Conservation (phyloP, 768 basidiomycete species). For the Pluteus cervinus region DNA sequence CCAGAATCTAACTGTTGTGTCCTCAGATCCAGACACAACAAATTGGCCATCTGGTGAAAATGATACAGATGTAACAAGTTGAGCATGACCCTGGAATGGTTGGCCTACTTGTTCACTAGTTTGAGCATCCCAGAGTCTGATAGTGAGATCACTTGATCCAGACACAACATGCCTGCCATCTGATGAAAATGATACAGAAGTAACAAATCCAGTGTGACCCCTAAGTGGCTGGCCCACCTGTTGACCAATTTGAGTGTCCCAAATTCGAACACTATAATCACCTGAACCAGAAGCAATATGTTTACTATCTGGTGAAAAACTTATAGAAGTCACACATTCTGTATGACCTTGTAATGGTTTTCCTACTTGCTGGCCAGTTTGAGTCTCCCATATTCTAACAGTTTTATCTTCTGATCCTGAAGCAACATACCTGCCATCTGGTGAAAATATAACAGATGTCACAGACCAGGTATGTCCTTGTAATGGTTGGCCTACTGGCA, state of each 20-base stretch:
- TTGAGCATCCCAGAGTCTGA: background rate
- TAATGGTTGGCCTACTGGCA: background rate
- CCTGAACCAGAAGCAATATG: background rate
- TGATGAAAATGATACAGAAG: background rate
- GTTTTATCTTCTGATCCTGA: background rate
- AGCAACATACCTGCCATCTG: background rate
- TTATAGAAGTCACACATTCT: background rate
- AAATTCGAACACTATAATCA: background rate
- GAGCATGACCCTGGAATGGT: background rate
- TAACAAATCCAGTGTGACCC: background rate
- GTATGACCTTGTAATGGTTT: background rate
- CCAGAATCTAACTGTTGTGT: background rate
- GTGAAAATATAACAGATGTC: slow-evolving; percentile 6
- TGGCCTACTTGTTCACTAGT: background rate
- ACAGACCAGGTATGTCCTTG: background rate
- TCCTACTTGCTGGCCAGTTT: background rate
- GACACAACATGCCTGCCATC: slow-evolving; percentile 9
- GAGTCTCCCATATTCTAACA: background rate
- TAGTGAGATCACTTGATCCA: slow-evolving; percentile 2
- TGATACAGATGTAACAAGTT: slow-evolving; percentile 9
- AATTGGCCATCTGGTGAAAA: background rate
- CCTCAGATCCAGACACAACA: slow-evolving; percentile 1
- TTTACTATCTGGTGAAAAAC: background rate
- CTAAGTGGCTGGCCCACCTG: background rate
- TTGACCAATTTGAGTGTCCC: background rate